phyloP scores from a whole-genome alignment of 495 filamentous ascomycete genomes.

The Pyrenula aspistea region DNA sequence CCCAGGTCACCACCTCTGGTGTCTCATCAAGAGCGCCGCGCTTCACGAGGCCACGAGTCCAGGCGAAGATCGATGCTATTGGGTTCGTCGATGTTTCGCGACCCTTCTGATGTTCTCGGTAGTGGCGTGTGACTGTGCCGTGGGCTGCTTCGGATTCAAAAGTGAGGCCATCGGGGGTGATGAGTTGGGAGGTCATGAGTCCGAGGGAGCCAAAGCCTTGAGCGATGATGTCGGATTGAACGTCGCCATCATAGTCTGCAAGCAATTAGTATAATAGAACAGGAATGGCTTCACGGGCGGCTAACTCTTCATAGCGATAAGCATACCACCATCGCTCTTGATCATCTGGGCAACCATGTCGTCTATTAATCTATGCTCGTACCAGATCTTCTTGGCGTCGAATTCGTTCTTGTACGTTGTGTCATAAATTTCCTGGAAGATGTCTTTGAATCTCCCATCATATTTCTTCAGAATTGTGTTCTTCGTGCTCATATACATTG shows the following conservation, averaged over 20 bases:
- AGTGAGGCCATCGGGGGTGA: slow-evolving; percentile 88
- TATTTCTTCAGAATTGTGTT: slow-evolving; percentile 99
- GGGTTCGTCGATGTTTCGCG: slow-evolving; percentile 96
- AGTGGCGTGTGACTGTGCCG: slow-evolving; percentile 96
- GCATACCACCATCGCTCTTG: slow-evolving; percentile 86
- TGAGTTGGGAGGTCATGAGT: slow-evolving; percentile 94
- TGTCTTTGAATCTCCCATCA: slow-evolving; percentile 96
- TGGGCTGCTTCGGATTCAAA: slow-evolving; percentile 97
- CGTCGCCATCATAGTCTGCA: slow-evolving; percentile 93
- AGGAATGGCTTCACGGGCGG: slow-evolving; percentile 5
- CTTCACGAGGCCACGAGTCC: slow-evolving; percentile 91
- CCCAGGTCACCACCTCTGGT: slow-evolving; percentile 78
- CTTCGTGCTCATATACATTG: slow-evolving; percentile 98
- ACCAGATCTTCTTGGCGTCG: slow-evolving; percentile 89
- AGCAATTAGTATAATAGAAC: not conserved
- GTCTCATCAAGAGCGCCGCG: slow-evolving; percentile 82
- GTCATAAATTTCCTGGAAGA: slow-evolving; percentile 96
- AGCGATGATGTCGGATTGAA: slow-evolving; percentile 95
- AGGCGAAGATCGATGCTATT: slow-evolving; percentile 96
- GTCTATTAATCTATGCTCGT: slow-evolving; percentile 97
- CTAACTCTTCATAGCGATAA: slow-evolving; percentile 96
- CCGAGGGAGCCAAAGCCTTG: slow-evolving; percentile 97
- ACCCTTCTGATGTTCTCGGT: slow-evolving; percentile 96
- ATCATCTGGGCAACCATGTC: slow-evolving; percentile 99
- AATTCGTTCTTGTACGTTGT: slow-evolving; percentile 75